Evolutionary conservation across 768 basidiomycete species (phyloP).

Genomic region (Termitomyces eurrhizus): DNA sequence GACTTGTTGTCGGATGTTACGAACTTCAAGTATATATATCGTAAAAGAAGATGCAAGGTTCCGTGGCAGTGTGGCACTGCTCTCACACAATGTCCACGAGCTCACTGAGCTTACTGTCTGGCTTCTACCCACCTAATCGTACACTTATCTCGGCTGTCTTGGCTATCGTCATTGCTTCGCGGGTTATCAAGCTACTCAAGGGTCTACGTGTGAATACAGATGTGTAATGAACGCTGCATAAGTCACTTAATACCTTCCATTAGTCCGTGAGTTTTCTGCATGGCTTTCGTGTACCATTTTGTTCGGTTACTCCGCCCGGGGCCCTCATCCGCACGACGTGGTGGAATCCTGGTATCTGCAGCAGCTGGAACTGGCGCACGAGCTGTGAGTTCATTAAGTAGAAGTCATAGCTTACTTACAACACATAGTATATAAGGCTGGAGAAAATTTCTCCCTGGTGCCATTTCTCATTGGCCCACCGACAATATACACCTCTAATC

Average conservation of each 20-base stretch:
- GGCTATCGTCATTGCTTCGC: background rate
- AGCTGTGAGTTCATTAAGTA: slow-evolving; percentile 20
- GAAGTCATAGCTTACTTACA: background rate
- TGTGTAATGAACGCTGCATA: background rate
- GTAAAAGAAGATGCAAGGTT: too few species aligned
- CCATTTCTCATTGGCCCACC: slow-evolving; percentile 32
- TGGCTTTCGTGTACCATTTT: slow-evolving; percentile 35
- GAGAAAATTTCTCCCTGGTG: slow-evolving; percentile 37
- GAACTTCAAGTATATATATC: too few species aligned
- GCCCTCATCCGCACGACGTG: slow-evolving; percentile 31
- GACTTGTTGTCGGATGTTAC: too few species aligned
- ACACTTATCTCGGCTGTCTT: background rate
- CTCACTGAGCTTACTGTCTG: background rate
- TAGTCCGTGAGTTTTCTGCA: slow-evolving; percentile 32
- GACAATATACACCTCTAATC: slow-evolving; percentile 36
- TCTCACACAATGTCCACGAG: background rate
- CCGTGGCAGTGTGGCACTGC: background rate
- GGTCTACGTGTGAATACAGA: background rate
- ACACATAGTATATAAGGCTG: slow-evolving; percentile 28
- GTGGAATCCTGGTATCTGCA: slow-evolving; percentile 36
- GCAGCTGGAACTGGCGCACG: slow-evolving; percentile 30
- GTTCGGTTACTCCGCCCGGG: slow-evolving; percentile 31
- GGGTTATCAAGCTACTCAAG: background rate
- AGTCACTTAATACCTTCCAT: background rate
- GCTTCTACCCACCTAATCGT: background rate